Base-by-base conservation (phyloP, 495 filamentous ascomycete species). In the Hapsidospora chrysogenum region DNA sequence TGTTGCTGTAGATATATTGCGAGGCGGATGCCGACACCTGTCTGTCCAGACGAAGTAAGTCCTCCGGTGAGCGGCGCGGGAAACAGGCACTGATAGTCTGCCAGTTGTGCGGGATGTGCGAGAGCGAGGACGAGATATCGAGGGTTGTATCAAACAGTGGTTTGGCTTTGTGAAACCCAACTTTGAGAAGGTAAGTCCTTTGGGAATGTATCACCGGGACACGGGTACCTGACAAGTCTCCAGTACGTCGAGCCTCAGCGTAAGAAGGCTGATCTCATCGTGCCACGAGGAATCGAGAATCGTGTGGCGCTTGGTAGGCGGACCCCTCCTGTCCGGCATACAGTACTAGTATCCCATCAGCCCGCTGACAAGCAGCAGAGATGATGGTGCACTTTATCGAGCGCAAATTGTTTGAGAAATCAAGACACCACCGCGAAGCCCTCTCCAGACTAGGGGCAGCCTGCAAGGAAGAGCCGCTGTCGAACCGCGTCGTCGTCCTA, bases 91-190 rank as follows among this genome's bases (percentile, higher is more conserved):
- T 40, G 11, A 29, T 16, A 3, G 30, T 11, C 7, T 5, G 7
- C 14, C 33, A 92, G 83, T 94, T 41, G 52, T 86, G 26, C 80
- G 86, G 45, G 86, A 95, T 58, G 80, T 93, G 11, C 68, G 65
- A 41, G 79, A 92, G 45, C 67, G 86, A 45, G 84, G 82, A 6
- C 66, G 86, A 36, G 83, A 92, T 40, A 75, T 95, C 38, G 82
- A 93, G 42, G 89, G 89, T 26, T 86, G 85, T 47, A 86, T 96
- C 47, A 96, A 96, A 54, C 89, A 97, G 55, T 97, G 89, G 89
- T 94, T 94, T 50, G 53, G 53, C 23, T 97, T 78, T 54, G 89
- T 97, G 6, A 97, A 97, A 55, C 89, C 89, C 3, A 95, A 94
- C 40, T 95, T 85, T 44, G 79, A 85, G 38, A 66, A 63, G 49